Evolutionary conservation across 768 basidiomycete species (phyloP), one percentile per base, ranked within the genome.

Genomic region (Rhodotorula toruloides): DNA sequence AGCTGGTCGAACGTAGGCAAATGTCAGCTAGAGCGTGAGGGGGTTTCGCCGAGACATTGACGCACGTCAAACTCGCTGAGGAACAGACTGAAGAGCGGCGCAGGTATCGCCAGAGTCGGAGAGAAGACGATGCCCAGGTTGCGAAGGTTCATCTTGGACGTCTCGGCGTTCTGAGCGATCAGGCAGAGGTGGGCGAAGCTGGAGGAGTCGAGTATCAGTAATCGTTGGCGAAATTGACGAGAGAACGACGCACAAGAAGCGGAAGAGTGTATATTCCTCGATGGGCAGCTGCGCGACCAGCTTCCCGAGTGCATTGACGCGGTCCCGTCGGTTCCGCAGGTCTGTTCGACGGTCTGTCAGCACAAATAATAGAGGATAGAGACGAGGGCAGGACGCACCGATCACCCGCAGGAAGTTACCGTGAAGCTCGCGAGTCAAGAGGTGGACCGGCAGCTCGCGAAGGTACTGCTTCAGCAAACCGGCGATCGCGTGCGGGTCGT

Each of bases 71-170:
- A 68, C 37, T 72, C 70, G 62, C 54, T 40, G 29, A 72, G 66
- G 37, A 72, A 60, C n/a, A 72, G 67, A 2, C 58, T 54, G 60
- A 72, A 72, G 6, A 72, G 54, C 13, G 70, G 70, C 13, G 94
- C 94, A n/a, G 94, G 94, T 73, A 99, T 96, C 49, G 91, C 92
- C 19, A 99, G 81, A 0, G 96, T 98, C 4, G 96, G 96, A 71
- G 91, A 93, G 79, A 98, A 97, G 31, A 98, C 94, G 66, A 99
- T 98, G 25, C 94, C 93, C 34, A 99, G 91, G 76, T 99, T 99
- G 52, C 94, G 86, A 85, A 98, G 87, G 47, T 89, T 93, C 96
- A 99, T 99, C 81, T 93, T 98, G 85, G 96, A 96, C 64, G 88
- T 79, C 48, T 82, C 74, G 25, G 91, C 84, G 76, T 98, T 92